A percentile compares a stretch with the other conserved stretches of the same genome.
Evolutionary conservation across 2,329 filamentous ascomycete species (phyloP).

Genomic region (Alternaria gansuensis): DNA sequence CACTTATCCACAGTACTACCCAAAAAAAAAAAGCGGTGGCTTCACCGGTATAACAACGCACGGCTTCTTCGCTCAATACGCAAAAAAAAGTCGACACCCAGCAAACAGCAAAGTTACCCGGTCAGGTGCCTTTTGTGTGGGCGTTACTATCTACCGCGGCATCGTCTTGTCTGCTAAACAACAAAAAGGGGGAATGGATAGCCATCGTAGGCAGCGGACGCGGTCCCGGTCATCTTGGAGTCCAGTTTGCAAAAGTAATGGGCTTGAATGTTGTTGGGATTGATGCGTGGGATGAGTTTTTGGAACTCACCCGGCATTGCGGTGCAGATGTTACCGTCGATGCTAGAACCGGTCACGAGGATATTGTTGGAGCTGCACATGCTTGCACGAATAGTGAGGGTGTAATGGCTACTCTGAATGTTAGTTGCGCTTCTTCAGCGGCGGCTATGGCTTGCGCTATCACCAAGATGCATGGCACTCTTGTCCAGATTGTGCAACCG

Average conservation of each 20-base stretch:
- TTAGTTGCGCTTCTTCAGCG: conserved; percentile 56
- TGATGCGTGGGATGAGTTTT: conserved; percentile 75
- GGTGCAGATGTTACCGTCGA: conserved; percentile 56
- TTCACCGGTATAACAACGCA: not conserved
- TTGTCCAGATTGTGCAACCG: conserved; percentile 67
- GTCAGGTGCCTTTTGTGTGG: conserved; percentile 37
- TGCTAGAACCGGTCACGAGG: not conserved
- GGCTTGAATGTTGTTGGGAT: conserved; percentile 81
- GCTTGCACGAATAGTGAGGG: not conserved
- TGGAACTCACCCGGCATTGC: conserved; percentile 58
- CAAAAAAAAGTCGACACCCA: not conserved
- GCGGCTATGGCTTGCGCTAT: conserved; percentile 63
- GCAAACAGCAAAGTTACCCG: conserved; percentile 30
- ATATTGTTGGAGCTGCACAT: not conserved
- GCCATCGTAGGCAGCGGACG: not conserved
- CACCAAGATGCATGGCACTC: conserved; percentile 66
- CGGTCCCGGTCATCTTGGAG: conserved; percentile 61
- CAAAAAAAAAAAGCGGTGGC: not conserved
- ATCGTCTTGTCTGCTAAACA: conserved; percentile 56
- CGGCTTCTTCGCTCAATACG: not conserved
- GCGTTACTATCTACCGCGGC: conserved; percentile 73
- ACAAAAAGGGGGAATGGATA: not conserved
- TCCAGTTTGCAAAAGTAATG: conserved; percentile 89
- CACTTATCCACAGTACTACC: not conserved
- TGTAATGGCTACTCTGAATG: not conserved